Evolutionary conservation across 2,329 filamentous ascomycete genomes (phyloP), one percentile per base, ranked within the genome.

Genomic region (Thermochaetoides dissita): DNA sequence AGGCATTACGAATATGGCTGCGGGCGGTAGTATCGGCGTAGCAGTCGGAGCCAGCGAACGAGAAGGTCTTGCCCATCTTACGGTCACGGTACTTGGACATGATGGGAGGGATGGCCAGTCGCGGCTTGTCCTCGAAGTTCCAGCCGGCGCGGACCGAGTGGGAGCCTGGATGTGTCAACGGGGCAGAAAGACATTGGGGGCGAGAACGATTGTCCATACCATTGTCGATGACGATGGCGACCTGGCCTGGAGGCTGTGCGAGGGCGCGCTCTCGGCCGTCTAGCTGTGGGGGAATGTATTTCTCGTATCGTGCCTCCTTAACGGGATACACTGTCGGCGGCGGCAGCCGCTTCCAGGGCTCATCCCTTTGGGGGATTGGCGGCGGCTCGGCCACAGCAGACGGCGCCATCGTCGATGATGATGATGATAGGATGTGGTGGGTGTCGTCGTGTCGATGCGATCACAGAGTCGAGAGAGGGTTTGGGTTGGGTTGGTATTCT

Each of bases 161-260:
- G 24, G 89, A 91, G 51, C 91, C 88, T 94, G 53, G 37, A 44
- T 40, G 37, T 38, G 49, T 52, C 38, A 51, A 45, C 40, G 7
- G 30, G 17, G 17, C 5, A 36, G 29, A 9, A 8, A 4, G 29
- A 7, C 7, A 30, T 24, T 30, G 34, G n/a, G n/a, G n/a, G 37
- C 31, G 9, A 24, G 17, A 32, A 6, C 11, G 5, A 30, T 30
- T 17, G 8, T 36, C n/a, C 63, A 46, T 65, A 93, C 88, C 91
- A 81, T 95, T 95, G 66, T 98, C 91, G 57, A 98, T 96, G 48
- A 98, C 84, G 56, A 98, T 95, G 39, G 87, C 85, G 40, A 79
- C 83, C 37, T 67, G 65, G 44, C 66, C 71, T 10, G 69, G 61
- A 12, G 71, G 64, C 17, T 57, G 59, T 43, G 74, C 64, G 39